Evolutionary conservation across 176 grass and related monocot species (phyloP).

Genomic region (Pharus latifolius): DNA sequence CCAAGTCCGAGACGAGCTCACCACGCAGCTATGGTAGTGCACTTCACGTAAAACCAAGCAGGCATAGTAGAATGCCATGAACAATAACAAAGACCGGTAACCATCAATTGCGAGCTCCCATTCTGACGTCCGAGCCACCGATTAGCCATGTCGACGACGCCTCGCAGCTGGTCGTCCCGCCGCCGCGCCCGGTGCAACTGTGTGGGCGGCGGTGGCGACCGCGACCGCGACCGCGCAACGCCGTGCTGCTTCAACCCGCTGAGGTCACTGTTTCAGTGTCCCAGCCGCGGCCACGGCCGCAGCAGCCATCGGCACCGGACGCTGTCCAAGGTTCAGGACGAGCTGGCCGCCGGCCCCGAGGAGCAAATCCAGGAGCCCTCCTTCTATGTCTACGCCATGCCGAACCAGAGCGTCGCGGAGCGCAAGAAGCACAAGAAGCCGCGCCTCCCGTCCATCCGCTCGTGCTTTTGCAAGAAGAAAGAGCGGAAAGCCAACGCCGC

Average conservation of each 20-base stretch:
- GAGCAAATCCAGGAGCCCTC: slow-evolving; percentile 27
- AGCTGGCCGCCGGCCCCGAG: neutral
- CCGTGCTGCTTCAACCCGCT: slow-evolving; percentile 39
- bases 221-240: neutral
- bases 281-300: slow-evolving; percentile 4
- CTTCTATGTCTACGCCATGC: slow-evolving; percentile 52
- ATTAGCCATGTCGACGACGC: slow-evolving; percentile 26
- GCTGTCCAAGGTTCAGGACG: slow-evolving; percentile 21
- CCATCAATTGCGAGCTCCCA: neutral
- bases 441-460: slow-evolving; percentile 28
- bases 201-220: neutral
- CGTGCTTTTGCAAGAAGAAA: slow-evolving; percentile 38
- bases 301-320: slow-evolving; percentile 8
- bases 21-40: slow-evolving; percentile 37
- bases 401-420: neutral
- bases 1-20: slow-evolving; percentile 18
- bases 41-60: slow-evolving; percentile 12
- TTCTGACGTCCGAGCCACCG: neutral
- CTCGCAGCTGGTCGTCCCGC: slow-evolving; percentile 31
- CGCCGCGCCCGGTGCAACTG: slow-evolving; percentile 17
- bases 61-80: slow-evolving; percentile 9
- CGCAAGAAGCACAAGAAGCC: slow-evolving; percentile 14
- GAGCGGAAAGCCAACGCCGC: slow-evolving; percentile 6
- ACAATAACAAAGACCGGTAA: neutral
- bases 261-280: slow-evolving; percentile 24